Conservation (phyloP, 2,329 filamentous ascomycete species). For the Verticillium klebahnii region DNA sequence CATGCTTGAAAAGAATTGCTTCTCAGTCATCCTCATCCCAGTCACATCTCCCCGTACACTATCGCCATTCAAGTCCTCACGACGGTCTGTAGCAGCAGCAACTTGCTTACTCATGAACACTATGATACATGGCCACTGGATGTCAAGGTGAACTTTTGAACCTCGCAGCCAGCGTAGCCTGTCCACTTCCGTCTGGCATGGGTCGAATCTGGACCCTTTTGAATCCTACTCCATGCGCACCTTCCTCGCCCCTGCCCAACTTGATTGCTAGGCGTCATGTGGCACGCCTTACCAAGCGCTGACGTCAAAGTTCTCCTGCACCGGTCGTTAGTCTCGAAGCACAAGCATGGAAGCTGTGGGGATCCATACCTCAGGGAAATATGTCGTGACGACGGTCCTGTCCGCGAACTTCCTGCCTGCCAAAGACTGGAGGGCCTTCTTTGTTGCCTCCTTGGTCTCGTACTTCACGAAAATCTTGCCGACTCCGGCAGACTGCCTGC, state of each 20-base stretch:
- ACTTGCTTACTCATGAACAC: neutral
- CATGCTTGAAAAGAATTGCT: neutral
- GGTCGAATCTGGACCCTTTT: constrained; percentile 1
- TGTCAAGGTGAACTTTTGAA: neutral
- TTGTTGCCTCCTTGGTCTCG: constrained; percentile 69
- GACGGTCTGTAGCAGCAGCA: neutral
- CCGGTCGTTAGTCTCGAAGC: constrained; percentile 23
- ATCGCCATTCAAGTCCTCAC: neutral
- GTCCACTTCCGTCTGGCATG: constrained; percentile 3
- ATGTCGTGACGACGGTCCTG: constrained; percentile 92
- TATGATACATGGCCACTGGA: neutral
- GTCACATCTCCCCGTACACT: neutral
- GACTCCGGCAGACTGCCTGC: constrained; percentile 79
- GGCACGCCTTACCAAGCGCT: constrained; percentile 65
- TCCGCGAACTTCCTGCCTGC: constrained; percentile 95
- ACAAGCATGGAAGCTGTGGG: neutral
- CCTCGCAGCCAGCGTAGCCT: constrained; percentile 2
- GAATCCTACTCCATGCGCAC: neutral
- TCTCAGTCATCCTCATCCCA: neutral
- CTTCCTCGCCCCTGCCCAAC: neutral
- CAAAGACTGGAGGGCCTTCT: constrained; percentile 81
- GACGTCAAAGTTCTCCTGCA: constrained; percentile 91
- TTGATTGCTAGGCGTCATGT: neutral
- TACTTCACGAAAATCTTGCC: constrained; percentile 99
- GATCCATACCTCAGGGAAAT: constrained; percentile 77